Base-by-base conservation (phyloP, 2,329 filamentous ascomycete species). In the Sclerotinia spermophila region DNA sequence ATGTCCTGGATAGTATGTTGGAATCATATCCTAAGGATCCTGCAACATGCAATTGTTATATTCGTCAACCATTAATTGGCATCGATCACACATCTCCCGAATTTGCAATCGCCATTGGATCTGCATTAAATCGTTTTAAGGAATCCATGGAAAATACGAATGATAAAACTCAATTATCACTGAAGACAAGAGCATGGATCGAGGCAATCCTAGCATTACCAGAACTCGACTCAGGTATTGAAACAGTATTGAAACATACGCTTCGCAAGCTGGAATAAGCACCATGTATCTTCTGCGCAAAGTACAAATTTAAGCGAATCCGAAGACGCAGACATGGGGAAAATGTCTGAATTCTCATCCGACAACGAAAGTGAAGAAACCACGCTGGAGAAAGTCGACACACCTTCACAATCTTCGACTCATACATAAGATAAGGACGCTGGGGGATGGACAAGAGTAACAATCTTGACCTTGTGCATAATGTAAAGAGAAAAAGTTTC, bases 91-190 rank as follows among this genome's bases (percentile, higher is more conserved):
- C 84, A 45, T 91, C 91, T 3, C 84, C 90, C 11, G 87, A 89
- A 5, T 97, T 97, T 80, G 92, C 94, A 10, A 83, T 85, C 56
- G 90, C 89, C 62, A 82, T 97, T 72, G 87, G 89, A 65, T 84
- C 87, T 71, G 86, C 89, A 11, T 83, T 97, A 67, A 83, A 84
- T 1, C 83, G 85, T 60, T 80, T 97, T 73, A 89, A 86, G 76
- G 83, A 83, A 69, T 81, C 83, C 33, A 79, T 83, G 51, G 76
- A 82, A 73, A 80, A 82, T 42, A 80, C 77, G 19, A 82, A 82
- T 30, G 82, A 88, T 75, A 84, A 80, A 76, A 73, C 76, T 17
- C 80, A 76, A 61, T 77, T 90, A 65, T 80, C 81, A 24, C 81
- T 79, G 71, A 89, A 86, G 79, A 84, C 84, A 2, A 78, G 78